phyloP scores from a whole-genome alignment of 768 basidiomycete genomes.

The Tephrocybe rancida region DNA sequence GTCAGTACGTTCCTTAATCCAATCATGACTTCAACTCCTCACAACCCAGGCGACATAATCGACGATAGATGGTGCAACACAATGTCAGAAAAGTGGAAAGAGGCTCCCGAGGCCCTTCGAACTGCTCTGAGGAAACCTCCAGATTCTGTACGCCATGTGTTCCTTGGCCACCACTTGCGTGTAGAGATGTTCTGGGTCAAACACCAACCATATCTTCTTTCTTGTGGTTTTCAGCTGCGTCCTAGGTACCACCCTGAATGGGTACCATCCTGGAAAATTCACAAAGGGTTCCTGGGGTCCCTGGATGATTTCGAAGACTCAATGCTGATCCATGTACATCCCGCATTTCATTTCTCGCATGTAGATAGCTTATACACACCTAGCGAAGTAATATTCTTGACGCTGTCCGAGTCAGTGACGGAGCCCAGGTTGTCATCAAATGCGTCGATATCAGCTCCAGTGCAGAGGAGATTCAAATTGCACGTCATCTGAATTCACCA shows the following conservation, averaged over 20 bases:
- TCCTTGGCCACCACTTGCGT: background rate
- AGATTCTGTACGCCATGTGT: no score
- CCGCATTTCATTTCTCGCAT: no score
- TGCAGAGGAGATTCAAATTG: background rate
- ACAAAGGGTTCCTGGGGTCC: background rate
- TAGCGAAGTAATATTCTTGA: no score
- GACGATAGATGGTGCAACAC: background rate
- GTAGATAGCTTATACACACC: no score
- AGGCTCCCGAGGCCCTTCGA: background rate
- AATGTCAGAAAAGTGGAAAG: background rate
- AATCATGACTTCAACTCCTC: no score
- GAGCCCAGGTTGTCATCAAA: slow-evolving; percentile 20
- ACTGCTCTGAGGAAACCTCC: background rate
- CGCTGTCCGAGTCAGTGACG: slow-evolving; percentile 18
- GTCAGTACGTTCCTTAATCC: no score
- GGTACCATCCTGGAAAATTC: slow-evolving; percentile 2
- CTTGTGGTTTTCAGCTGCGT: slow-evolving; percentile 5
- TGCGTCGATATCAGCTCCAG: background rate
- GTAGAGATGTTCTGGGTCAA: slow-evolving; percentile 1
- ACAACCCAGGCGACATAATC: no score
- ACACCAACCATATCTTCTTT: background rate
- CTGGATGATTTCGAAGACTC: no score
- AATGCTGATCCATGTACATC: no score
- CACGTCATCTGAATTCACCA: slow-evolving; percentile 14
- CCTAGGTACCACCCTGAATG: slow-evolving; percentile 6